A percentile compares a stretch with the other conserved stretches of the same genome.
phyloP scores from a whole-genome alignment of 2,329 filamentous ascomycete species.

The Ascochyta koolunga region DNA sequence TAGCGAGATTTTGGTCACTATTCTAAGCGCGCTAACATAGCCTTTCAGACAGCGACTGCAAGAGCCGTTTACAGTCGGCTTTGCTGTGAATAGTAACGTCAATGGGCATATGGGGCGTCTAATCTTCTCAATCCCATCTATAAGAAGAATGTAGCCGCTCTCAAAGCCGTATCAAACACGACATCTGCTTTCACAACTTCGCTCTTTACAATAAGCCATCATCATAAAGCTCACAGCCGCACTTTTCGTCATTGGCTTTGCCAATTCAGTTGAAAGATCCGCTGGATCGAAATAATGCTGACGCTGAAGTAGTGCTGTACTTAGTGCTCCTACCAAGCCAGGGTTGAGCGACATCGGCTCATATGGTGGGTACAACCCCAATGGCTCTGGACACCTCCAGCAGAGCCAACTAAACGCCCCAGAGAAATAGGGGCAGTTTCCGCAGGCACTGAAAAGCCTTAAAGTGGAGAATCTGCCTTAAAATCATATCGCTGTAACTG shows the following conservation, averaged over 20 bases:
- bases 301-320: not conserved
- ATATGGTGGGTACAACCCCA: not conserved
- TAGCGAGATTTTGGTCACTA: not conserved
- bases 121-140: not conserved
- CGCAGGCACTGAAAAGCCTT: too few species aligned
- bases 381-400: too few species aligned
- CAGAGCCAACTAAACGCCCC: too few species aligned
- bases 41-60: not conserved
- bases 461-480: too few species aligned
- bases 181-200: constrained; percentile 5
- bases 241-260: constrained; percentile 25
- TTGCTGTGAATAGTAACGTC: not conserved
- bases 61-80: not conserved
- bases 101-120: not conserved
- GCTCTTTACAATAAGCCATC: constrained; percentile 4
- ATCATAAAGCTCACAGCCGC: constrained; percentile 37
- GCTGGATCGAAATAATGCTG: not conserved
- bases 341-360: not conserved
- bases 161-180: not conserved
- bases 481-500: too few species aligned
- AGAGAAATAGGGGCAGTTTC: too few species aligned
- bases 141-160: not conserved
- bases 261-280: constrained; percentile 20
- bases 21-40: not conserved
- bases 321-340: not conserved